A percentile compares a stretch with the other conserved stretches of the same genome.
phyloP scores from a whole-genome alignment of 345 rosid genomes.

The Rhizophora mangle region DNA sequence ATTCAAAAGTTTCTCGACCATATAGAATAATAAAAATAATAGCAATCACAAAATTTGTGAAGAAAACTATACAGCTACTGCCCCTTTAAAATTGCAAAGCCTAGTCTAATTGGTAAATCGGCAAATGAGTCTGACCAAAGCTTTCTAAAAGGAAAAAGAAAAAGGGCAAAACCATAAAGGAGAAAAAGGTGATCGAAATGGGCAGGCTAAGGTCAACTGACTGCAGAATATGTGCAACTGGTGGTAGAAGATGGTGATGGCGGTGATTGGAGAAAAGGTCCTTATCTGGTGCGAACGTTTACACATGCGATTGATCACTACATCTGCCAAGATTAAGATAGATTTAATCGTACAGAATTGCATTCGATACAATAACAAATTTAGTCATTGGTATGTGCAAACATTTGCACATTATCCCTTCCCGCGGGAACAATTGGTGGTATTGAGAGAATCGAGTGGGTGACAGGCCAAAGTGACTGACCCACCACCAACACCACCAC shows the following conservation, averaged over 20 bases:
- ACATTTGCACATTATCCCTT: too few species aligned
- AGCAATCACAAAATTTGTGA: too few species aligned
- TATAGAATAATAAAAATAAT: too few species aligned
- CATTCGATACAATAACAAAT: too few species aligned
- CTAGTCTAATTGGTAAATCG: constrained; percentile 3
- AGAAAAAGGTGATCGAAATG: background rate
- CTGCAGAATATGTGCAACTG: constrained; percentile 24
- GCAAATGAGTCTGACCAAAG: constrained; percentile 23
- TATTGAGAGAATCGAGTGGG: constrained; percentile 32
- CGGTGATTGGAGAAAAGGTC: background rate
- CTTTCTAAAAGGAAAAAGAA: constrained; percentile 14
- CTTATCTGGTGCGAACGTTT: too few species aligned
- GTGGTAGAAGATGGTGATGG: constrained; percentile 11
- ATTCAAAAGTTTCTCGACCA: too few species aligned
- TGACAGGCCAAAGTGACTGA: constrained; percentile 71
- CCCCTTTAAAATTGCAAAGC: too few species aligned
- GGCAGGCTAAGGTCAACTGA: background rate
- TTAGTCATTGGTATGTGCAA: too few species aligned
- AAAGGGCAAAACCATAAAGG: constrained; percentile 18
- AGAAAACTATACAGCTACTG: too few species aligned
- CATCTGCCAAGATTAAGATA: too few species aligned
- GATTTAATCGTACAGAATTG: too few species aligned
- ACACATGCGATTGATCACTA: too few species aligned
- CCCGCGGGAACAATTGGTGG: background rate
- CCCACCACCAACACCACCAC: constrained; percentile 37